Evolutionary conservation across 2,329 filamentous ascomycete species (phyloP), one percentile per base, ranked within the genome.

Genomic region (Ophiognomonia clavigignenti-juglandacearum): DNA sequence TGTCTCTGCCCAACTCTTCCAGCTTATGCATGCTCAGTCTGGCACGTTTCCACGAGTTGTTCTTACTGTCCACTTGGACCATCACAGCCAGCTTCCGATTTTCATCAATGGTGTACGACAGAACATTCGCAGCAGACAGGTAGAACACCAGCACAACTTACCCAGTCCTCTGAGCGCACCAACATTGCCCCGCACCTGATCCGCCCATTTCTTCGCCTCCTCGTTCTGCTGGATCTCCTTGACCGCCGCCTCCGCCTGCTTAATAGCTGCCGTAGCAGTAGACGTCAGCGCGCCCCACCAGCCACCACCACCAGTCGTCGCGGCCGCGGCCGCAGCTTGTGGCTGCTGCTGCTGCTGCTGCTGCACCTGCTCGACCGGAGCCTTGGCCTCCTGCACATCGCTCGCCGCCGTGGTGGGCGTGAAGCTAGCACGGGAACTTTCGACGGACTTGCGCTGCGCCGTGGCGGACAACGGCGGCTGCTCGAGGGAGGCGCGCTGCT

Each of bases 141-240:
- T 7, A 5, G 32, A 35, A 35, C 7, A 16, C n/a, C n/a, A 9
- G 2, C 6, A 9, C n/a, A 24, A 66, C 72, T 55, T 78, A 92
- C 89, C 86, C 52, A 92, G 73, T 45, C 83, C 86, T 56, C 80
- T 80, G 35, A 97, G 72, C 26, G 82, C 83, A 37, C 85, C 86
- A 40, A 95, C 87, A 62, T 96, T 96, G 50, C 90, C 91, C 61
- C 85, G 85, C 46, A 97, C 86, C 64, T 97, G 92, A 44, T 96
- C 88, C 1, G 91, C 88, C 90, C 92, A 98, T 64, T 88, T 87
- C 71, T 92, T 91, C 43, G 92, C 93, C 65, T 98, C 93, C 62
- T 97, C 90, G 59, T 95, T 96, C 63, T 93, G 85, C 64, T 96
- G 88, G 39, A 98, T 91, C 66, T 97, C 89, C 64, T 92, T 95